Conservation (phyloP, 495 filamentous ascomycete genomes). For the Tricharina praecox region DNA sequence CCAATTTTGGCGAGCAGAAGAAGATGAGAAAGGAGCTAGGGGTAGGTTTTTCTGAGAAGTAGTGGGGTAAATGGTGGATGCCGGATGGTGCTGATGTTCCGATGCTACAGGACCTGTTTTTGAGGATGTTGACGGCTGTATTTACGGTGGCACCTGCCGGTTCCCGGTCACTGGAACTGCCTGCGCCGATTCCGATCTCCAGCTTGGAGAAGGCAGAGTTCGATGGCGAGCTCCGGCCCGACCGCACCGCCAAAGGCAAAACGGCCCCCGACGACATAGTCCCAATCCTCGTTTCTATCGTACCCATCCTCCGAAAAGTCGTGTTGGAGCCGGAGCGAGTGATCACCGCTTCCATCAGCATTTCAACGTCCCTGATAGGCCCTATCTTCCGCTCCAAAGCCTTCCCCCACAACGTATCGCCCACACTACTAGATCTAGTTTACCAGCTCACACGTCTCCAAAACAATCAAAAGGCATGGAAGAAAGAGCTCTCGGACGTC, state of each 20-base stretch:
- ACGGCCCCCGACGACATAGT: conserved; percentile 55
- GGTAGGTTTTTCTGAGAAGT: no score
- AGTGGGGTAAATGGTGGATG: no score
- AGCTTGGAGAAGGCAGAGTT: neutral
- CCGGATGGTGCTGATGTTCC: no score
- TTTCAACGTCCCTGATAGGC: conserved; percentile 67
- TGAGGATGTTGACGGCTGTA: conserved; percentile 70
- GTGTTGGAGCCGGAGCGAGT: conserved; percentile 75
- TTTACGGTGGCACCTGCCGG: conserved; percentile 74
- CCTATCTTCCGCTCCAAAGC: conserved; percentile 69
- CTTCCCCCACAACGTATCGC: conserved; percentile 74
- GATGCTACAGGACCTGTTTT: conserved; percentile 61
- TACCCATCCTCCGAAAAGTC: conserved; percentile 70
- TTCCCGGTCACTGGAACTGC: conserved; percentile 18
- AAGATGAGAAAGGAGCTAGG: conserved; percentile 85
- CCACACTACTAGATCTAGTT: conserved; percentile 50
- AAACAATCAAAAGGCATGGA: conserved; percentile 76
- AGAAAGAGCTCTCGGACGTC: conserved; percentile 76
- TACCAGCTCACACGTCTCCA: conserved; percentile 60
- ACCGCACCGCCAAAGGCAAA: conserved; percentile 26
- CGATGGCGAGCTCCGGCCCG: conserved; percentile 7
- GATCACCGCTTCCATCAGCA: conserved; percentile 52
- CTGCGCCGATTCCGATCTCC: neutral
- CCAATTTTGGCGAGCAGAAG: conserved; percentile 88
- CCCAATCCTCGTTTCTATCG: conserved; percentile 56